phyloP scores from a whole-genome alignment of 495 filamentous ascomycete genomes.

The Tetracladium marchalianum region DNA sequence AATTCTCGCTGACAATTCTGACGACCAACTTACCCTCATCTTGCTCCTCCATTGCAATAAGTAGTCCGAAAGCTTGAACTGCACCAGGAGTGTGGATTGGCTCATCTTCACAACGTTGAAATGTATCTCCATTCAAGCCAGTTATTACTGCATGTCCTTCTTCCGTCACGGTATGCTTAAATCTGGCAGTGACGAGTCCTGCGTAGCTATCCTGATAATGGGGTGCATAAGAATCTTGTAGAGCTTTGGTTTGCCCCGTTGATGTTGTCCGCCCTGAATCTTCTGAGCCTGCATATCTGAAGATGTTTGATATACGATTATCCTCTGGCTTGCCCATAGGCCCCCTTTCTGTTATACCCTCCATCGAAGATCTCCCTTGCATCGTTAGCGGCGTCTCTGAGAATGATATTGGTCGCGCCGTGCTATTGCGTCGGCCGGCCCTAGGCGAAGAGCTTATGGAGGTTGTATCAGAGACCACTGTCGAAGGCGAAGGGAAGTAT shows the following conservation, averaged over 20 bases:
- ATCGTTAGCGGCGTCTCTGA: no score
- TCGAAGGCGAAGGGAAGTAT: conserved; percentile 13
- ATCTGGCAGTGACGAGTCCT: conserved; percentile 52
- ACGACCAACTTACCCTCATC: conserved; percentile 57
- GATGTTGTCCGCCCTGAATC: conserved; percentile 10
- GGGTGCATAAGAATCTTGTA: neutral
- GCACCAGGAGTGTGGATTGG: conserved; percentile 88
- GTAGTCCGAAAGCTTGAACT: conserved; percentile 74
- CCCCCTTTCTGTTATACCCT: neutral
- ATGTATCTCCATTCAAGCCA: conserved; percentile 55
- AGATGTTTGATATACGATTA: conserved; percentile 12
- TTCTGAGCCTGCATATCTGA: conserved; percentile 27
- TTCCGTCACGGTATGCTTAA: conserved; percentile 69
- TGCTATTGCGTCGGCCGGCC: neutral
- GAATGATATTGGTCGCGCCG: no score
- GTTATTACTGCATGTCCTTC: conserved; percentile 82
- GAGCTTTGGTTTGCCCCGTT: neutral
- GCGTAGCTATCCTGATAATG: conserved; percentile 6
- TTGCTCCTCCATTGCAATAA: conserved; percentile 70
- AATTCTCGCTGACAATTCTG: conserved; percentile 82
- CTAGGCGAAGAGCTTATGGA: neutral
- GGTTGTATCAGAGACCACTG: neutral
- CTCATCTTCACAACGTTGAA: conserved; percentile 85
- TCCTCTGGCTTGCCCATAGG: neutral
- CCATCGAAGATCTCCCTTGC: neutral